phyloP scores from a whole-genome alignment of 768 basidiomycete species.

The Trametes maxima region DNA sequence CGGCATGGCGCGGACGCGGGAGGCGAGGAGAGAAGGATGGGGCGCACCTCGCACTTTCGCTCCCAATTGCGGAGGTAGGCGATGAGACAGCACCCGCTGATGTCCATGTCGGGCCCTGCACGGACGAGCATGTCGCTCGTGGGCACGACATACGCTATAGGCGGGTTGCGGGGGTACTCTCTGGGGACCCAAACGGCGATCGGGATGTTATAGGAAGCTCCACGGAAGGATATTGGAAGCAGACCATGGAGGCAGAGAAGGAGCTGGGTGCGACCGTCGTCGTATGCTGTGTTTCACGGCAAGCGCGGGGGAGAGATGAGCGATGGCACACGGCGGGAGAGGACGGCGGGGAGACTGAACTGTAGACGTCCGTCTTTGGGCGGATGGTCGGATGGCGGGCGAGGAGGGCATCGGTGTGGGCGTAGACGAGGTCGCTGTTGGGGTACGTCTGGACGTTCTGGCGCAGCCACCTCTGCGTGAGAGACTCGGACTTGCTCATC shows the following conservation, averaged over 20 bases:
- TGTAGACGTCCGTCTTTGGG: conserved; percentile 85
- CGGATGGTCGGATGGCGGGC: conserved; percentile 55
- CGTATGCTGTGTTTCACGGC: conserved; percentile 62
- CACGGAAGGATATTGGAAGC: conserved; percentile 80
- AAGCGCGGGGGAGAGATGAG: conserved; percentile 21
- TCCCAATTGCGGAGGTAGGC: conserved; percentile 80
- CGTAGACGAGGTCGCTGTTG: conserved; percentile 55
- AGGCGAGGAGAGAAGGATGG: conserved; percentile 10
- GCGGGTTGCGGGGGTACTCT: conserved; percentile 82
- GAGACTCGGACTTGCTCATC: conserved; percentile 37
- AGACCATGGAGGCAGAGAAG: conserved; percentile 91
- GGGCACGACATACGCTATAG: conserved; percentile 90
- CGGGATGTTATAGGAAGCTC: conserved; percentile 89
- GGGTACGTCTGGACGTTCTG: conserved; percentile 63
- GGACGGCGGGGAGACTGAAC: conserved; percentile 36
- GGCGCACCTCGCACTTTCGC: conserved; percentile 78
- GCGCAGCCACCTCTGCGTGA: conserved; percentile 62
- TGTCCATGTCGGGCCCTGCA: conserved; percentile 73
- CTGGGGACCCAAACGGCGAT: conserved; percentile 84
- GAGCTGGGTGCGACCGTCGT: conserved; percentile 91
- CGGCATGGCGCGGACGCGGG: conserved; percentile 2
- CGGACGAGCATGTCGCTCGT: conserved; percentile 89
- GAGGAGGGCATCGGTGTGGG: conserved; percentile 66
- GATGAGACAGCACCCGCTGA: conserved; percentile 71
- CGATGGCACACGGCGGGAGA: conserved; percentile 11